phyloP scores from a whole-genome alignment of 2,329 filamentous ascomycete species.

The Chaetomium globosum region DNA sequence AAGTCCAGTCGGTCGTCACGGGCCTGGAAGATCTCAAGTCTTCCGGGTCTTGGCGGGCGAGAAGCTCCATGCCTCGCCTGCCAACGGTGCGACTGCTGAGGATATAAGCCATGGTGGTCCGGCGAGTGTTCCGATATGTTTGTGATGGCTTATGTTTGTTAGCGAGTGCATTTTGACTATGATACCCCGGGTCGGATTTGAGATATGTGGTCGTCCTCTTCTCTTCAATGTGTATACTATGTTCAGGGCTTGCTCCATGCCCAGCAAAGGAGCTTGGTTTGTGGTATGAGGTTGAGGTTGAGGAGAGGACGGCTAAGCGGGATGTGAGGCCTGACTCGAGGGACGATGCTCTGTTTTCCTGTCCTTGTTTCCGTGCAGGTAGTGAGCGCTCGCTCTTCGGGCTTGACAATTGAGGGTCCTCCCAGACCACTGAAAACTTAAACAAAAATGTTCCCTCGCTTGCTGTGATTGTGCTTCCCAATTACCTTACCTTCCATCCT shows the following conservation, averaged over 20 bases:
- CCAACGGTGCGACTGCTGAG: slow-evolving; percentile 13
- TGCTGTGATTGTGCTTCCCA: slow-evolving; percentile 7
- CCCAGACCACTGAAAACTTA: slow-evolving; percentile 32
- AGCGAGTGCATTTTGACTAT: slow-evolving; percentile 32
- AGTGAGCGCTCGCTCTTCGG: slow-evolving; percentile 9
- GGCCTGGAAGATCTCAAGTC: slow-evolving; percentile 21
- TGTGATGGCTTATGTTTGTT: slow-evolving; percentile 27
- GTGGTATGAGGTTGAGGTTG: slow-evolving; percentile 26
- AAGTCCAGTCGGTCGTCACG: slow-evolving; percentile 29
- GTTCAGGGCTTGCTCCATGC: slow-evolving; percentile 22
- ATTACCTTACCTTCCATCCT: background rate
- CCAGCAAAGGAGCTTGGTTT: slow-evolving; percentile 16
- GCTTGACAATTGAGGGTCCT: slow-evolving; percentile 34
- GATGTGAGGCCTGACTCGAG: slow-evolving; percentile 24
- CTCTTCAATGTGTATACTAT: slow-evolving; percentile 28
- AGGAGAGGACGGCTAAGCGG: slow-evolving; percentile 29
- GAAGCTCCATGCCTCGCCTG: slow-evolving; percentile 16
- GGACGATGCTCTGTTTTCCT: slow-evolving; percentile 12
- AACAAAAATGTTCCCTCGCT: background rate
- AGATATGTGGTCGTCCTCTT: slow-evolving; percentile 37
- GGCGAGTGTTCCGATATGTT: slow-evolving; percentile 20
- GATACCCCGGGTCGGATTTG: slow-evolving; percentile 28
- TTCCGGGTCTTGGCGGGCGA: slow-evolving; percentile 22
- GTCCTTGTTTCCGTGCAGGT: slow-evolving; percentile 5
- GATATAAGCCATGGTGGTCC: slow-evolving; percentile 22